A percentile compares a stretch with the other conserved stretches of the same genome.
These are phyloP conservation scores for Serendipita sp. DNA, from an alignment of 768 basidiomycete species.

Conservation along the genomic window DNA sequence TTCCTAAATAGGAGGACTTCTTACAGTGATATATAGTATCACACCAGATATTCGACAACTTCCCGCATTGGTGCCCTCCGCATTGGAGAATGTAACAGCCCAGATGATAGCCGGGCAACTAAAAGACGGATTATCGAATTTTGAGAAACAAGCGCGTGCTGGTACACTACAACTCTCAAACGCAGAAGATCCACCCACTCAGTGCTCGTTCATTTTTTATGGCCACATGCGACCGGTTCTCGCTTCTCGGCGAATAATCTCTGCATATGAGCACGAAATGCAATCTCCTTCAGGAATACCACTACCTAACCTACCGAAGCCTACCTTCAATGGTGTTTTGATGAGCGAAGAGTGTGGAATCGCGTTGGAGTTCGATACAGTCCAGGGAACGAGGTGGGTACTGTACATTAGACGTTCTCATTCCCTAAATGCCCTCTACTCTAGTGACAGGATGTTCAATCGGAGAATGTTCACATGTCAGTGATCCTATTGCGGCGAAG, in stretches of 20 bases:
- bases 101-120: not conserved
- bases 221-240: not conserved
- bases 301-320: not conserved
- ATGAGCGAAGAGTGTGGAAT: constrained; percentile 1
- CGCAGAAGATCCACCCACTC: not conserved
- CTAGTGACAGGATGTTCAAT: too few relatives aligned
- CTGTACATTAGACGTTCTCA: too few relatives aligned
- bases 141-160: not conserved
- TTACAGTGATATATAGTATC: not conserved
- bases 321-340: not conserved
- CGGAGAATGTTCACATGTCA: not conserved
- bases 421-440: too few relatives aligned
- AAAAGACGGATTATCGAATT: not conserved
- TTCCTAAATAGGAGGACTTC: not conserved
- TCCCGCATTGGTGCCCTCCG: not conserved
- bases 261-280: not conserved
- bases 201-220: not conserved
- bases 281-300: not conserved
- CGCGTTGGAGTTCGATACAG: not conserved
- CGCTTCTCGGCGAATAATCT: not conserved
- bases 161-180: not conserved
- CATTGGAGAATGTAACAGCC: not conserved
- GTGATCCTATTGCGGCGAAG: not conserved
- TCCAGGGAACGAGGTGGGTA: not conserved
- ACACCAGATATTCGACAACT: not conserved